Evolutionary conservation across 352 stramenopile species (phyloP), one percentile per base, ranked within the genome.

Genomic region (Blastocystis sp.): DNA sequence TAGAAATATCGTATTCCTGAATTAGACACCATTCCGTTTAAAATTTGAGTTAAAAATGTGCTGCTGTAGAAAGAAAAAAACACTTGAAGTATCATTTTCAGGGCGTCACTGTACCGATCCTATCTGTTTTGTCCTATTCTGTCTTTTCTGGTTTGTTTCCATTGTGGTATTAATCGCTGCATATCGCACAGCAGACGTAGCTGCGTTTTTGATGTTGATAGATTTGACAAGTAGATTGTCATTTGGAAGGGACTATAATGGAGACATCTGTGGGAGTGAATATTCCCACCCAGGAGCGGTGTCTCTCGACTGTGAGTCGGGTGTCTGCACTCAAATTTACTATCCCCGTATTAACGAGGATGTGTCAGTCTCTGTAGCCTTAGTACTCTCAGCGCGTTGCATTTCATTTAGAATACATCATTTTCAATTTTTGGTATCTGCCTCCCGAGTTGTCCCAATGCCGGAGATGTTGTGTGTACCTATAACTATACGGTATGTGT

Each of bases 311-410:
- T 81, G 92, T 1, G 76, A 79, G 3, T 76, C 90, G 18, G 59
- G 89, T n/a, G 43, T 91, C 13, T 79, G 90, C 7, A 69, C 90
- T 1, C 90, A 94, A 34, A 94, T 92, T 8, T 95, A 94, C 79
- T 95, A 95, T 66, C 93, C 93, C 34, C 92, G 93, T n/a, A 92
- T 95, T 65, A 94, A 87, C 18, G 91, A 95, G 70, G 93, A 95
- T 88, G 85, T 95, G 43, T 41, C 94, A n/a, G 91, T 94, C 47
- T 92, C 94, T 79, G 69, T 92, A 9, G 90, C 91, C 5, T 91
- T 93, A 64, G 91, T 91, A 47, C 20, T 91, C 45, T 92, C 34
- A 85, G 37, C 11, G 91, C 91, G 3, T 81, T 6, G 5, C 0
- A 4, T 81, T 56, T 8, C 34, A 30, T 6, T 78, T 91, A 47